A percentile compares a stretch with the other conserved stretches of the same genome.
These are phyloP conservation scores for Boechera retrofracta DNA, from an alignment of 345 rosid genomes.

Conservation along the genomic window DNA sequence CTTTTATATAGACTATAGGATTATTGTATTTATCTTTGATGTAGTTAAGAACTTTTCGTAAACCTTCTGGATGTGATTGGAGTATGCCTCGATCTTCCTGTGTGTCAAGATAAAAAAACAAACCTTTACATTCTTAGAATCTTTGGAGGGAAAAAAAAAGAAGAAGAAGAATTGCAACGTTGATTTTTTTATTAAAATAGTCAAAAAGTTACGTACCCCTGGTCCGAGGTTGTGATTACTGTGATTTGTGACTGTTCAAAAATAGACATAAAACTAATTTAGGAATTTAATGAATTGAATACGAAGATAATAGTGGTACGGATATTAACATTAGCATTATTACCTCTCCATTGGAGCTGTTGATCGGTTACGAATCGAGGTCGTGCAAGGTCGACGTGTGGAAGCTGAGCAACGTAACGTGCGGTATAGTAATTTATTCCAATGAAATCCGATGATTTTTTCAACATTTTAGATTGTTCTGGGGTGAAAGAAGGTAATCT, in stretches of 20 bases:
- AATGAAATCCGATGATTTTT: slow-evolving; percentile 33
- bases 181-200: not conserved
- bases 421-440: slow-evolving; percentile 38
- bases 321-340: not conserved
- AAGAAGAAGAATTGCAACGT: not conserved
- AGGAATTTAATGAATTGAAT: not conserved
- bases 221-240: slow-evolving; percentile 39
- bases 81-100: slow-evolving; percentile 21
- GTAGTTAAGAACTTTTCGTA: slow-evolving; percentile 39
- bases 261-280: not conserved
- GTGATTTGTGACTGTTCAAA: slow-evolving; percentile 25
- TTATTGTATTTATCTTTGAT: slow-evolving; percentile 49
- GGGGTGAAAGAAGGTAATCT: slow-evolving; percentile 39
- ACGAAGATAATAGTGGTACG: not conserved
- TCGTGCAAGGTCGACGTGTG: slow-evolving; percentile 4
- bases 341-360: slow-evolving; percentile 26
- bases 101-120: not conserved
- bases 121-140: slow-evolving; percentile 4
- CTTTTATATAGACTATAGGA: slow-evolving; percentile 55
- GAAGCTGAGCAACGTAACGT: slow-evolving; percentile 22
- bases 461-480: slow-evolving; percentile 36
- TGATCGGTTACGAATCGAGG: slow-evolving; percentile 31
- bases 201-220: slow-evolving; percentile 29
- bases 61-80: slow-evolving; percentile 35
- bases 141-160: not conserved